Percentiles rank a stretch among this genome's conserved stretches.
Evolutionary conservation across 83 land plant genomes (phyloP).

Genomic region (Diphasiastrum complanatum): DNA sequence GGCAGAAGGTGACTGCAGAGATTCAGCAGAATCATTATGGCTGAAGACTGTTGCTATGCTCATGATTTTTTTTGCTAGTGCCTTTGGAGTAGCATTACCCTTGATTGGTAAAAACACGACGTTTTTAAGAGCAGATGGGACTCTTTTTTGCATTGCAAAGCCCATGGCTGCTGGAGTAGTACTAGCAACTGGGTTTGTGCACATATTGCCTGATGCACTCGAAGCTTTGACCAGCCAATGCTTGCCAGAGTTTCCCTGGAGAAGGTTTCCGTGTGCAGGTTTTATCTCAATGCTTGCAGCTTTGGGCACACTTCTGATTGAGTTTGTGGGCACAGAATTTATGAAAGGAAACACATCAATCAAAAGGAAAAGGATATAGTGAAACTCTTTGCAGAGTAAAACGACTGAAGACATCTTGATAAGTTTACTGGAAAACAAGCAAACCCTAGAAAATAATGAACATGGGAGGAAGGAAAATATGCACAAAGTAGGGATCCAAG

Average conservation of each 20-base stretch:
- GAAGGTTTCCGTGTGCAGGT: constrained; percentile 24
- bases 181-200: constrained; percentile 31
- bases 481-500: constrained; percentile 16
- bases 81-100: constrained; percentile 18
- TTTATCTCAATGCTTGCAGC: constrained; percentile 29
- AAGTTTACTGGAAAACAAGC: neutral
- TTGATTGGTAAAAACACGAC: constrained; percentile 8
- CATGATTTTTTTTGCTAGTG: constrained; percentile 11
- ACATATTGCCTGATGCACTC: constrained; percentile 22
- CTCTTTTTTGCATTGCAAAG: constrained; percentile 11
- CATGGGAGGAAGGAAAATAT: neutral
- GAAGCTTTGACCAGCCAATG: constrained; percentile 13
- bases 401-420: neutral
- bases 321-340: constrained; percentile 17
- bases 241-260: constrained; percentile 26
- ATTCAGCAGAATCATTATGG: constrained; percentile 19
- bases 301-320: constrained; percentile 9
- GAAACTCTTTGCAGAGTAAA: neutral
- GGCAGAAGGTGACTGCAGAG: too few species aligned
- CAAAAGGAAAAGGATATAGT: neutral
- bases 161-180: constrained; percentile 28
- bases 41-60: constrained; percentile 18
- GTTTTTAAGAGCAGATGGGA: constrained; percentile 18
- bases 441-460: neutral
- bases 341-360: neutral